Evolutionary conservation across 2,329 filamentous ascomycete genomes (phyloP), one percentile per base, ranked within the genome.

Genomic region (Cyclaneusma minus): DNA sequence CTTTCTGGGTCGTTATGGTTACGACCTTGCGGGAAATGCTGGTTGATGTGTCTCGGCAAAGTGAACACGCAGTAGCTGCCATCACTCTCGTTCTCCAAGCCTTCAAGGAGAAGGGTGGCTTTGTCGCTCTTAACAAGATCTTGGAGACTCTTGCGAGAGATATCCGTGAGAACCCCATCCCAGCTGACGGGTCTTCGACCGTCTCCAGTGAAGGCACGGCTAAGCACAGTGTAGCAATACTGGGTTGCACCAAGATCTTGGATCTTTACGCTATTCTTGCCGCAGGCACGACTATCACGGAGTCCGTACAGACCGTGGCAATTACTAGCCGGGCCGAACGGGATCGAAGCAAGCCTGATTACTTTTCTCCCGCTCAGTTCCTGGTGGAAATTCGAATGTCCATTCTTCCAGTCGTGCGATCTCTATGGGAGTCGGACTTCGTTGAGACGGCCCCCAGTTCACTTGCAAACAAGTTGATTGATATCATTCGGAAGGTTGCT

Each of bases 381-480:
- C 58, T 94, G 9, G 72, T 95, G 5, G 87, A 95, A 47, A 54
- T 95, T 21, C 76, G 89, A 21, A 71, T 79, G 52, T 69, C 74
- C 14, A 69, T 94, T 14, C 55, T 94, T 9, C 81, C 84, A 1
- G 68, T 77, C 23, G 65, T 89, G 21, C 66, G 68, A 30, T 65
- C 74, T 24, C 65, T 95, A 15, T 98, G 89, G 91, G 73, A 82
- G 38, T 91, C 84, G 1, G 60, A 71, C 14, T 68, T 92, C 24
- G 69, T 89, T 11, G 83, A 93, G 39, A 85, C 82, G 41, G 69
- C 83, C 1, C 73, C 79, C 3, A 75, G 73, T 13, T 64, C 72
- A 13, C 78, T 85, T 21, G 69, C 89, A 11, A 79, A 81, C 39
- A 76, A 72, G 28, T 59, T 93, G 9, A 70, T 95, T 32, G 79